Conservation (phyloP, 495 filamentous ascomycete genomes). For the Podospora didyma region DNA sequence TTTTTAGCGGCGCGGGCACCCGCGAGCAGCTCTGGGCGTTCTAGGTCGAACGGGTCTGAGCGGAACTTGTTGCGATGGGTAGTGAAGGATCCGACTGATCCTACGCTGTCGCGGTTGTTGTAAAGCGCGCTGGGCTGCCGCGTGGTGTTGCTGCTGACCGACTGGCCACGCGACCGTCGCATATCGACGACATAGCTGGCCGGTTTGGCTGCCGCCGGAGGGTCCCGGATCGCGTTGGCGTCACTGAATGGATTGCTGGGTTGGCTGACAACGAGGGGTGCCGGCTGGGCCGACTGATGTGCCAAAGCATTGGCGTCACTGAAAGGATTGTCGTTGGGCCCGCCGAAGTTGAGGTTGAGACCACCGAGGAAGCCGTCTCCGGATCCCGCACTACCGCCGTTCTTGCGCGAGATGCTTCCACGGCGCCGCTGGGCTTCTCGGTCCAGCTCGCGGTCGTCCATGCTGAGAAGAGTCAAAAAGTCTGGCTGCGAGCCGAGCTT, state of each 20-base stretch:
- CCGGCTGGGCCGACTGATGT: slow-evolving; percentile 34
- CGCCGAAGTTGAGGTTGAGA: slow-evolving; percentile 35
- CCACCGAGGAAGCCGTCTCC: slow-evolving; percentile 35
- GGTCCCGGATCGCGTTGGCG: slow-evolving; percentile 29
- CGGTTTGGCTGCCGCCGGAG: slow-evolving; percentile 19
- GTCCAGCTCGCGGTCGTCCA: slow-evolving; percentile 34
- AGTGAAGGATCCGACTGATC: slow-evolving; percentile 27
- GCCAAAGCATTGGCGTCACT: slow-evolving; percentile 39
- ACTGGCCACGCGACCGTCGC: slow-evolving; percentile 41
- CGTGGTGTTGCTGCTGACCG: slow-evolving; percentile 26
- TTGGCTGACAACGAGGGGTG: slow-evolving; percentile 28
- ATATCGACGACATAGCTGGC: slow-evolving; percentile 40
- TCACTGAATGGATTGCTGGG: slow-evolving; percentile 44
- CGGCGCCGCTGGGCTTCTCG: slow-evolving; percentile 28
- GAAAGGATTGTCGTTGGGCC: slow-evolving; percentile 30
- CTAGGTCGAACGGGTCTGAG: slow-evolving; percentile 65
- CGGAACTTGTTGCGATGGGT: slow-evolving; percentile 48
- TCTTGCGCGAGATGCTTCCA: slow-evolving; percentile 23
- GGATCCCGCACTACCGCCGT: slow-evolving; percentile 24
- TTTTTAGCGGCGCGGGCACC: slow-evolving; percentile 14
- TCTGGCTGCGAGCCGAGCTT: slow-evolving; percentile 30
- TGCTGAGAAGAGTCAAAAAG: slow-evolving; percentile 34
- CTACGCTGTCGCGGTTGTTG: slow-evolving; percentile 29
- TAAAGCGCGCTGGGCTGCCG: slow-evolving; percentile 22
- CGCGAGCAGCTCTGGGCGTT: slow-evolving; percentile 46